These are phyloP conservation scores for Lachancea thermotolerans DNA, from an alignment of 805 yeast species.

Conservation along the genomic window DNA sequence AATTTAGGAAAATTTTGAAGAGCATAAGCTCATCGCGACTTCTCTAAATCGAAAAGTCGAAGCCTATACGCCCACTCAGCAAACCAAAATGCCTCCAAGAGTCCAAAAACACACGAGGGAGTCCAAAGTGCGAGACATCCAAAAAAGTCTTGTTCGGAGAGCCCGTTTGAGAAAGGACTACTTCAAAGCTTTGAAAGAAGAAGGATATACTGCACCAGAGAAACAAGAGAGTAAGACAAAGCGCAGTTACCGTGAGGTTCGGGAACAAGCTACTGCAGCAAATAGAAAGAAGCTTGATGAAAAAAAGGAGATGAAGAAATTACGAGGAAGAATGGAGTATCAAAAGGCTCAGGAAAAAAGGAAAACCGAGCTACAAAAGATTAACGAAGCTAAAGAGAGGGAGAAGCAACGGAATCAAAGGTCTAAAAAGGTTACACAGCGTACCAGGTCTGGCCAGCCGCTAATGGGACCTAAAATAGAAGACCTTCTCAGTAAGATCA, in stretches of 20 bases:
- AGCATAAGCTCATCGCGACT: not conserved
- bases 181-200: constrained; percentile 68
- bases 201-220: constrained; percentile 53
- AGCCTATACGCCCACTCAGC: not conserved
- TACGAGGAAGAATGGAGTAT: constrained; percentile 31
- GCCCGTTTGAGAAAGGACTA: constrained; percentile 77
- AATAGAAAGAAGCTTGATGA: constrained; percentile 28
- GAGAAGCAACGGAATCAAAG: constrained; percentile 38
- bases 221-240: constrained; percentile 19
- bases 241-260: constrained; percentile 16
- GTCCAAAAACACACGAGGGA: constrained; percentile 32
- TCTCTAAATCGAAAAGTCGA: not conserved
- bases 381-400: constrained; percentile 34
- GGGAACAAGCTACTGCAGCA: constrained; percentile 17
- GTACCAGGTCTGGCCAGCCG: constrained; percentile 79
- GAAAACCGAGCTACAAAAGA: constrained; percentile 34
- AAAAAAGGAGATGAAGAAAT: constrained; percentile 33
- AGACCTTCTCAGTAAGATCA: constrained; percentile 69
- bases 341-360: constrained; percentile 35
- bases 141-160: constrained; percentile 67
- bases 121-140: constrained; percentile 54
- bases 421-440: constrained; percentile 41
- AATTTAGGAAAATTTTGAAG: not conserved
- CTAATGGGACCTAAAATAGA: constrained; percentile 84
- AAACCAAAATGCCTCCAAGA: constrained; percentile 4